Evolutionary conservation across 1,139 yeast genomes (phyloP), one percentile per base, ranked within the genome.

Genomic region (Pichia sp.): DNA sequence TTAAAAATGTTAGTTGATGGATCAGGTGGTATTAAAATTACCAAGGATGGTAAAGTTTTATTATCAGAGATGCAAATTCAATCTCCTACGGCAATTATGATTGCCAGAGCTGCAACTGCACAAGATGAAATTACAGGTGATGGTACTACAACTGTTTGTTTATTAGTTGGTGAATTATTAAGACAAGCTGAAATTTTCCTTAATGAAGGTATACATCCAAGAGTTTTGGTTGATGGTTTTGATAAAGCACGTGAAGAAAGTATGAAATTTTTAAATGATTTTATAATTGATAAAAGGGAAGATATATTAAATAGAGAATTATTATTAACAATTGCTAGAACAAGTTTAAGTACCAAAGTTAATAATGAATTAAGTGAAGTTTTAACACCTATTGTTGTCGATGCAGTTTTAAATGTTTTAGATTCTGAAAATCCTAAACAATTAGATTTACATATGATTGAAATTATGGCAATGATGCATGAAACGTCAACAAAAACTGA

Each of bases 61-160:
- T 71, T 92, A 50, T 78, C 87, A 28, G 98, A 92, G 63, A 92
- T 92, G 99, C 99, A 94, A 68, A 94, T 92, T 64, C 97, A 92
- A 66, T 92, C 92, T 55, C 99, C 99, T n/a, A 94, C 99, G 3
- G 99, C 99, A 0, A 95, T 92, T 32, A 86, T 94, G 95, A 92
- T 92, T 70, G 95, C 98, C 4, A 76, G 97, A 53, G 98, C 97
- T 10, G 99, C 99, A 44, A 82, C 96, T 40, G 97, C 98, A 0
- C 99, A 92, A 67, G 99, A 92, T 65, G 98, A 92, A 64, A 89
- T 94, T 62, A 87, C 98, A 12, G 99, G 99, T 43, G 99, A 92
- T 64, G 99, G 99, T 53, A 94, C 99, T 47, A 92, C 98, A n/a
- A 85, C 96, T 1, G 98, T 92, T 47, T 92, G 92, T 44, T 73